These are phyloP conservation scores for Phytophthora colocasiae DNA, from an alignment of 352 stramenopile genomes.

Conservation along the genomic window DNA sequence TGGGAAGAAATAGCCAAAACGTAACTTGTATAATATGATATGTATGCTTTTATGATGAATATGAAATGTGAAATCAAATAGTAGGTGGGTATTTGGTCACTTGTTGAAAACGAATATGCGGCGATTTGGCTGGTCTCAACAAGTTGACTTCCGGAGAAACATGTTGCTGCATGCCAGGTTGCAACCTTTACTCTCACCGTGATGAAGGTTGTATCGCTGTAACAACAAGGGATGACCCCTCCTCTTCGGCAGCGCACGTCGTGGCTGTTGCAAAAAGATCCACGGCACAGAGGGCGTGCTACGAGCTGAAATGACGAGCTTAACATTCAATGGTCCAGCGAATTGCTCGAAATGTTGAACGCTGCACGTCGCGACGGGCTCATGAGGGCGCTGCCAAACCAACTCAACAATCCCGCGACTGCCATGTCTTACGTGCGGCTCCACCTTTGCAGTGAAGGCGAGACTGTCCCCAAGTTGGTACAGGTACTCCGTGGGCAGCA, in stretches of 20 bases:
- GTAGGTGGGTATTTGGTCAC: background rate
- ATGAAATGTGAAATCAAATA: background rate
- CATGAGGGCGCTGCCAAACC: slow-evolving; percentile 5
- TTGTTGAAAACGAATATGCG: slow-evolving; percentile 4
- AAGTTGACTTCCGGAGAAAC: slow-evolving; percentile 13
- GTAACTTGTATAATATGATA: background rate
- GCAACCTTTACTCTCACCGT: background rate
- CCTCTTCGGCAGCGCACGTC: slow-evolving; percentile 22
- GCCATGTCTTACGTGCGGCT: slow-evolving; percentile 20
- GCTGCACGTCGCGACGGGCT: slow-evolving; percentile 11
- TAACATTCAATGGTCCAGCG: background rate
- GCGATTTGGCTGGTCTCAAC: slow-evolving; percentile 15
- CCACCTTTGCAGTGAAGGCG: slow-evolving; percentile 2
- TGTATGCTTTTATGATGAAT: background rate
- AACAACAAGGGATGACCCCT: slow-evolving; percentile 26
- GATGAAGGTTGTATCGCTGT: slow-evolving; percentile 5
- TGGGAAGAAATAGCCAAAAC: background rate
- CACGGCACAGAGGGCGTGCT: slow-evolving; percentile 18
- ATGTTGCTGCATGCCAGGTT: slow-evolving; percentile 7
- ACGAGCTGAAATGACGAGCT: slow-evolving; percentile 5
- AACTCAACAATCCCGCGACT: slow-evolving; percentile 18
- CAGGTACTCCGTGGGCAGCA: slow-evolving; percentile 18
- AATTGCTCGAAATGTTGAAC: slow-evolving; percentile 17
- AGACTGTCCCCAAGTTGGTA: slow-evolving; percentile 21
- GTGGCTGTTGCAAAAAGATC: slow-evolving; percentile 20